Evolutionary conservation across 1,139 yeast genomes (phyloP).

Genomic region (Diutina sp.): DNA sequence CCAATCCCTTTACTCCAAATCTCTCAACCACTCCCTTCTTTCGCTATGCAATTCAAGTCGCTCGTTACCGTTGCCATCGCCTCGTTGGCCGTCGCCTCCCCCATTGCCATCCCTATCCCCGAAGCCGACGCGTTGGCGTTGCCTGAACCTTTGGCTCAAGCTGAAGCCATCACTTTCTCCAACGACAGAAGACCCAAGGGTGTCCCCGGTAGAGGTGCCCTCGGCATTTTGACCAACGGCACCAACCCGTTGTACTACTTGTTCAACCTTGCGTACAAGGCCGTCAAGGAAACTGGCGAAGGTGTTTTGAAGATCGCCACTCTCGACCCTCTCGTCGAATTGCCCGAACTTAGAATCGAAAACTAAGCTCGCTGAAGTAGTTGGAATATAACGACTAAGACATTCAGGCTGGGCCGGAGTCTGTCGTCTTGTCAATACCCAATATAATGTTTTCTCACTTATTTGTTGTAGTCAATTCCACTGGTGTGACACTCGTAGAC

Average conservation of each 20-base stretch:
- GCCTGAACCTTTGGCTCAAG: neutral
- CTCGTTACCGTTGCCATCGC: neutral
- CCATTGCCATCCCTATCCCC: neutral
- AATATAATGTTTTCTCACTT: neutral
- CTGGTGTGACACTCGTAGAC: too few species aligned
- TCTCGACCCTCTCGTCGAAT: neutral
- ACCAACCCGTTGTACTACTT: neutral
- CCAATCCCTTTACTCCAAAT: neutral
- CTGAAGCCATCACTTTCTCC: neutral
- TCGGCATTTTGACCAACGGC: neutral
- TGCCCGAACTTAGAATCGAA: neutral
- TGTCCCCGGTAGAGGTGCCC: neutral
- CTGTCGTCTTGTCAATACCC: neutral
- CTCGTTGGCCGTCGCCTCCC: slow-evolving; percentile 1
- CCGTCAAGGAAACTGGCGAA: neutral
- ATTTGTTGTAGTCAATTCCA: neutral
- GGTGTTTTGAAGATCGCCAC: neutral
- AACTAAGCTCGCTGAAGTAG: neutral
- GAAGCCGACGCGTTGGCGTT: neutral
- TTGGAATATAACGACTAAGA: neutral
- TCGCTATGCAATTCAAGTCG: slow-evolving; percentile 1
- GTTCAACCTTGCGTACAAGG: neutral
- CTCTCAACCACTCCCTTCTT: neutral
- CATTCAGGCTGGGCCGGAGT: neutral
- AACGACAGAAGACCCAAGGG: neutral